Evolutionary conservation across 2,329 filamentous ascomycete species (phyloP), one percentile per base, ranked within the genome.

Genomic region (Pseudogymnoascus verrucosus): DNA sequence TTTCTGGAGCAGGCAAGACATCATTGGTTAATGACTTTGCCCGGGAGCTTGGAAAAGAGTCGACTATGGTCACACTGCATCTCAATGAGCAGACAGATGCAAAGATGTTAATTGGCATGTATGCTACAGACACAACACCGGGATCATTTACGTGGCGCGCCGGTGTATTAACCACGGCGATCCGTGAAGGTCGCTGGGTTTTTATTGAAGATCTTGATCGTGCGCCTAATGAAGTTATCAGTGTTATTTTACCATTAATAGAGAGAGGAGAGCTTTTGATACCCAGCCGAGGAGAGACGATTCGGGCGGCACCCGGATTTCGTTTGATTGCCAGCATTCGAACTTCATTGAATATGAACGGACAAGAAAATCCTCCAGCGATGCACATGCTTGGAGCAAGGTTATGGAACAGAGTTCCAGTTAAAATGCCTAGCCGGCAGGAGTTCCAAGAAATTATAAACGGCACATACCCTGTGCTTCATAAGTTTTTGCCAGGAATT

Each of bases 1-100:
- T 90, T 12, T 85, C 93, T 6, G 93, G 96, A 19, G 89, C 89
- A 34, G 95, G 95, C 61, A 99, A 99, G 78, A 97, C 95, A 0
- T 87, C 90, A 0, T 76, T 96, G 19, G 85, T 96, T 12, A 89
- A 91, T 67, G 89, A 97, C 73, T 83, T 93, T 65, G 93, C 93
- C 23, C 85, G 84, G 70, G 84, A 89, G 68, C 84, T 98, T 63
- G 90, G 89, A 66, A 91, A 91, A 76, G 84, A 90, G 21, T 84
- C 87, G 5, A 85, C 84, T 65, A 92, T 99, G 86, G 89, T 99
- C 62, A 98, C 93, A 3, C 81, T 99, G 31, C 93, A 99, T 75
- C 80, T 99, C 36, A 99, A 99, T 73, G 95, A 98, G 76, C 96
- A 99, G 75, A 98, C 93, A 2, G 95, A 99, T 76, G 93, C 93